Evolutionary conservation across 2,329 filamentous ascomycete genomes (phyloP), one percentile per base, ranked within the genome.

Genomic region (Pestalotiopsis sp.): DNA sequence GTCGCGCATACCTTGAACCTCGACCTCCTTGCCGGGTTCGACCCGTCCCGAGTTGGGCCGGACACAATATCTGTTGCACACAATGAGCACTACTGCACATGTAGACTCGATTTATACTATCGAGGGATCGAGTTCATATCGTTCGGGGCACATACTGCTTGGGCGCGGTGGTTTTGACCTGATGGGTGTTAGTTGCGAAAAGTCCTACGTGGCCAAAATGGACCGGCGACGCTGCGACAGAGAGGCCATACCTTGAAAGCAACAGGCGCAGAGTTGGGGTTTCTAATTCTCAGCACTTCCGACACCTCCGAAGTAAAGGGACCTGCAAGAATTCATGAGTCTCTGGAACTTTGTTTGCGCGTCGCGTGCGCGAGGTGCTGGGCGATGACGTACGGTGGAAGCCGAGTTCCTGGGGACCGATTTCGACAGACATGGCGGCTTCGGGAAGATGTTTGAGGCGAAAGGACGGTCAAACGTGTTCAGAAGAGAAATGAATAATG

Each of bases 161-260:
- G 41, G 96, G 96, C 64, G 96, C 96, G 72, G 96, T 99, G 63
- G 96, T 99, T 90, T 99, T 99, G 82, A 99, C 96, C 94, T 97
- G 75, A 41, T 57, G 69, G 61, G 65, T 65, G 75, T 81, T 72
- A 82, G 79, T 58, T 58, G n/a, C 20, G 45, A 36, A 38, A 36
- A 36, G 25, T 66, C 49, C 41, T 45, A 66, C 31, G 63, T 66
- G 45, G n/a, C 39, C 49, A n/a, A n/a, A 27, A 25, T 57, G 38
- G 60, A 67, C 73, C 76, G 65, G 75, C 72, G 68, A 36, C 39
- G 60, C 38, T 61, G 63, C 66, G 64, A 58, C 14, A 36, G 67
- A 25, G 56, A n/a, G 23, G 61, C 52, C 83, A 71, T 85, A 91
- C 90, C 88, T 92, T 92, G 84, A 92, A 92, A 52, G 90, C 90